A percentile compares a stretch with the other conserved stretches of the same genome.
Evolutionary conservation across 164 flowering plant species (phyloP).

Genomic region (Piper longum): DNA sequence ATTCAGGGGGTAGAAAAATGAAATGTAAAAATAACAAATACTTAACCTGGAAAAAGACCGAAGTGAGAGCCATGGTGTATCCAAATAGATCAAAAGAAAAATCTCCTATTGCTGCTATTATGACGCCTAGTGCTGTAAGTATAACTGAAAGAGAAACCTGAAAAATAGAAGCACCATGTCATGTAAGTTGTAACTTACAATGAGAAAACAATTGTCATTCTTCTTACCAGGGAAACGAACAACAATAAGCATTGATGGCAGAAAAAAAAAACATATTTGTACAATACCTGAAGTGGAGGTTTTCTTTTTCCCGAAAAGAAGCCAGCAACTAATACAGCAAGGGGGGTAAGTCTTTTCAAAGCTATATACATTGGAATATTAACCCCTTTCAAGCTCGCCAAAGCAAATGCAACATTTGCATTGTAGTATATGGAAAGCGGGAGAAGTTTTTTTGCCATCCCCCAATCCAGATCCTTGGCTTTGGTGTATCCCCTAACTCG

Average conservation of each 20-base stretch:
- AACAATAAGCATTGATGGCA: too few species aligned
- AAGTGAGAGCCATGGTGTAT: constrained; percentile 84
- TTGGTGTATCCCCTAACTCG: constrained; percentile 64
- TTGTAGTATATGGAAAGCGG: constrained; percentile 83
- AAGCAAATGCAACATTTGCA: constrained; percentile 93
- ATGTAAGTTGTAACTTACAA: not conserved
- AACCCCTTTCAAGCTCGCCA: constrained; percentile 96
- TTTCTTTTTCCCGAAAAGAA: constrained; percentile 68
- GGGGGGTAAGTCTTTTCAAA: constrained; percentile 94
- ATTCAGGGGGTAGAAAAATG: not conserved
- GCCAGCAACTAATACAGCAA: constrained; percentile 90
- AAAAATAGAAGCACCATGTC: constrained; percentile 9
- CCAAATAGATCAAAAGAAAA: constrained; percentile 91
- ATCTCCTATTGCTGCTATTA: constrained; percentile 93
- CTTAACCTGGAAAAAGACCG: constrained; percentile 91
- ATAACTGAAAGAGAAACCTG: constrained; percentile 82
- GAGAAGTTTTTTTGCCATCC: constrained; percentile 65
- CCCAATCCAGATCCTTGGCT: constrained; percentile 37
- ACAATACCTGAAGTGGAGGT: constrained; percentile 71
- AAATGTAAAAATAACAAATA: not conserved
- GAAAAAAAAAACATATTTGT: too few species aligned
- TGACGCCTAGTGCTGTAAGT: constrained; percentile 66
- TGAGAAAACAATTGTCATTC: not conserved
- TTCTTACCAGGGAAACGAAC: not conserved
- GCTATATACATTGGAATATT: constrained; percentile 99